Evolutionary conservation across 768 basidiomycete species (phyloP).

Genomic region (Mycena galopus): DNA sequence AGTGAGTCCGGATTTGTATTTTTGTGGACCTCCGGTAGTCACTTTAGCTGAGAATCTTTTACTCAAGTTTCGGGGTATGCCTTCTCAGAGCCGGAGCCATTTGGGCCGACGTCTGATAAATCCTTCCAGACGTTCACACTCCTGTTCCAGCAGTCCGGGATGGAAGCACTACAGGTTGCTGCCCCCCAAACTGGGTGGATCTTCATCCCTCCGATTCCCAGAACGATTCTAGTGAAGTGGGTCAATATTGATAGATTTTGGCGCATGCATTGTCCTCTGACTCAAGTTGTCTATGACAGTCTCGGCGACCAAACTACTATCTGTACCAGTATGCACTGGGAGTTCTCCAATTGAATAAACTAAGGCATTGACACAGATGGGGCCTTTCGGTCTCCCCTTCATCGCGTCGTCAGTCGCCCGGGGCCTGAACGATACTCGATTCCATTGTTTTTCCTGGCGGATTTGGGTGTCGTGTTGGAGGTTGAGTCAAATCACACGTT

Average conservation of each 20-base stretch:
- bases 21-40: neutral
- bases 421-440: neutral
- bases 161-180: neutral
- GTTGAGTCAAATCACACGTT: neutral
- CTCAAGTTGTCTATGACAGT: neutral
- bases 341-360: neutral
- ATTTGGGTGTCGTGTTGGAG: neutral
- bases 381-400: neutral
- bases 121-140: neutral
- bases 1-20: neutral
- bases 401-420: slow-evolving; percentile 3
- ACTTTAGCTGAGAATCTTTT: too few relatives aligned
- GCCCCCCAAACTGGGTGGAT: neutral
- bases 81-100: neutral
- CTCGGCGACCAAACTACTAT: neutral
- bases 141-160: neutral
- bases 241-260: neutral
- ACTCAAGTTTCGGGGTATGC: neutral
- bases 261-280: too few relatives aligned
- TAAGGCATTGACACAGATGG: neutral
- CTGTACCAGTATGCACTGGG: neutral
- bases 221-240: neutral
- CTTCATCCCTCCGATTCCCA: neutral
- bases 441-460: neutral
- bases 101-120: too few relatives aligned